Percentiles rank a stretch among this genome's conserved stretches.
Evolutionary conservation across 768 basidiomycete species (phyloP).

Genomic region (Auriscalpium orientale): DNA sequence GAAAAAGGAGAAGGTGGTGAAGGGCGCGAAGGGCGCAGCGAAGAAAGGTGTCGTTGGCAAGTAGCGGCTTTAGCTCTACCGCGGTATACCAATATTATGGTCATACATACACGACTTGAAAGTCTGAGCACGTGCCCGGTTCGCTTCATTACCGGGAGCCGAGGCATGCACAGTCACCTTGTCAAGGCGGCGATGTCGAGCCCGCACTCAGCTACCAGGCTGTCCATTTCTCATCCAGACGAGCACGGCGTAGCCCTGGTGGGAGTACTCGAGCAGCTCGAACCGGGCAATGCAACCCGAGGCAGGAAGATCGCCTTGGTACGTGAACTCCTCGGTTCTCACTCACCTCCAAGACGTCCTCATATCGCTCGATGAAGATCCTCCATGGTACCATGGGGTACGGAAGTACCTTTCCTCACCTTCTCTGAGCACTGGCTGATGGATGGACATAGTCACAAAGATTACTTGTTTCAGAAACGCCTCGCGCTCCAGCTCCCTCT

Average conservation of each 20-base stretch:
- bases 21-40: conserved; percentile 34
- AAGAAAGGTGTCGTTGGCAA: conserved; percentile 46
- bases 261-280: conserved; percentile 7
- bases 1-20: conserved; percentile 45
- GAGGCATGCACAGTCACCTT: no score
- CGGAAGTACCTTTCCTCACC: conserved; percentile 17
- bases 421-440: background rate
- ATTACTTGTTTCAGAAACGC: conserved; percentile 74
- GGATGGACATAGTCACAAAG: conserved; percentile 55
- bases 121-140: no score
- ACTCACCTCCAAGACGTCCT: background rate
- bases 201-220: background rate
- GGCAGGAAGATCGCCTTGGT: conserved; percentile 7
- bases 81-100: no score
- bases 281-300: background rate
- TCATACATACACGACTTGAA: no score
- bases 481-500: conserved; percentile 57
- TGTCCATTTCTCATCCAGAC: background rate
- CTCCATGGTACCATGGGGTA: conserved; percentile 77
- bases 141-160: no score
- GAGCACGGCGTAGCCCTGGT: background rate
- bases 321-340: conserved; percentile 1
- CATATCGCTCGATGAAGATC: conserved; percentile 39
- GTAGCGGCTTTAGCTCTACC: no score
- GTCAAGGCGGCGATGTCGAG: no score